Conservation (phyloP, 495 filamentous ascomycete genomes). For the Aspergillus kassunensis region DNA sequence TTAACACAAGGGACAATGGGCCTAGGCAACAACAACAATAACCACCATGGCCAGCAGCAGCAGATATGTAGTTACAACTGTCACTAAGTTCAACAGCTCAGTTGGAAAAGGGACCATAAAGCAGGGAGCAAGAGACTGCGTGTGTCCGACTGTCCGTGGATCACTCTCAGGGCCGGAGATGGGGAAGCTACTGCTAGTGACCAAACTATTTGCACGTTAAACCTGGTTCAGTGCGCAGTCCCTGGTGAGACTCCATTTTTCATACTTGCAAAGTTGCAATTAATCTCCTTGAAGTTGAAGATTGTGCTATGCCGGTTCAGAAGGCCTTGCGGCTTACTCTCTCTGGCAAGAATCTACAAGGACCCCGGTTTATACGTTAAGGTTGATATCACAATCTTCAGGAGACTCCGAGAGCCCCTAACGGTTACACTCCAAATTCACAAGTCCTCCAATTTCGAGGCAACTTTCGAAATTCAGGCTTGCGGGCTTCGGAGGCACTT, state of each 20-base stretch:
- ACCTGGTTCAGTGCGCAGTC: neutral
- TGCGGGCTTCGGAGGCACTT: neutral
- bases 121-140: neutral
- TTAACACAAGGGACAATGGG: too few relatives aligned
- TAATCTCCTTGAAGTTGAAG: neutral
- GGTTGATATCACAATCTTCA: neutral
- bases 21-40: too few relatives aligned
- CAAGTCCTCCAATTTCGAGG: too few relatives aligned
- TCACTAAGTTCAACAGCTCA: conserved; percentile 13
- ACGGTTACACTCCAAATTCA: too few relatives aligned
- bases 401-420: neutral
- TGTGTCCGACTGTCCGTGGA: neutral
- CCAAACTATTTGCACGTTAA: neutral
- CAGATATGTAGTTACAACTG: too few relatives aligned
- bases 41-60: too few relatives aligned
- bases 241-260: neutral
- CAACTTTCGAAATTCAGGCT: neutral
- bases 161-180: neutral
- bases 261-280: too few relatives aligned
- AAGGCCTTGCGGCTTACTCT: conserved; percentile 1
- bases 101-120: neutral
- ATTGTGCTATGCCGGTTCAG: neutral
- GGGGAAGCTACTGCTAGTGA: neutral
- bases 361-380: neutral
- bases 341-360: conserved; percentile 3